Base-by-base conservation (phyloP, 768 basidiomycete species). In the Mycena haematopus region DNA sequence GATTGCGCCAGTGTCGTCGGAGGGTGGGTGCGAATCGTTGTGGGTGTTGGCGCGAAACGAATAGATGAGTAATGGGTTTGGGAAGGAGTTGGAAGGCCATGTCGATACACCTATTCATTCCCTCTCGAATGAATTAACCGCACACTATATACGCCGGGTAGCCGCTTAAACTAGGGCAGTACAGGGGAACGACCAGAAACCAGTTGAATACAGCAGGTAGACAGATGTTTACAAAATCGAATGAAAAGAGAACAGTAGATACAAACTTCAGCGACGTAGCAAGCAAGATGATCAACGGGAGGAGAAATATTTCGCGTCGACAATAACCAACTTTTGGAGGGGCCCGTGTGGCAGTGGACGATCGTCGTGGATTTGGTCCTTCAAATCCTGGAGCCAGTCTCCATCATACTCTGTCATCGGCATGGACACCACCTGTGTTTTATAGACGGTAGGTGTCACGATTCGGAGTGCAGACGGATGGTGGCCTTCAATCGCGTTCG, bases 211-310 rank as follows among this genome's bases (percentile, higher is more conserved):
- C n/a, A n/a, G n/a, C n/a, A n/a, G n/a, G n/a, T n/a, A n/a, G n/a
- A n/a, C n/a, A n/a, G n/a, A n/a, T n/a, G n/a, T n/a, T n/a, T n/a
- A n/a, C n/a, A n/a, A n/a, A n/a, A n/a, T 11, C 36, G 36, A 38
- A 38, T 38, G 36, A 55, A 55, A 55, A n/a, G 53, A 55, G 38
- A 55, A 22, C 52, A 53, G 52, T 53, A 53, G 52, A 53, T 55
- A 44, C 40, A 47, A 25, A 47, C 46, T 47, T 47, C 46, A 47
- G 46, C 31, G 40, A 55, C 53, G 31, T 38, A 53, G 53, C 40
- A 55, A 55, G 53, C 53, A 55, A 55, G 19, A 55, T 55, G 44
- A 42, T 44, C 36, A 53, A 53, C 52, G 52, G 52, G 52, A 53
- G 52, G 52, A 55, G 38, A 55, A 42, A 55, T 29, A 44, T 55